phyloP scores from a whole-genome alignment of 2,329 filamentous ascomycete species.

The Cladosporium sp. region DNA sequence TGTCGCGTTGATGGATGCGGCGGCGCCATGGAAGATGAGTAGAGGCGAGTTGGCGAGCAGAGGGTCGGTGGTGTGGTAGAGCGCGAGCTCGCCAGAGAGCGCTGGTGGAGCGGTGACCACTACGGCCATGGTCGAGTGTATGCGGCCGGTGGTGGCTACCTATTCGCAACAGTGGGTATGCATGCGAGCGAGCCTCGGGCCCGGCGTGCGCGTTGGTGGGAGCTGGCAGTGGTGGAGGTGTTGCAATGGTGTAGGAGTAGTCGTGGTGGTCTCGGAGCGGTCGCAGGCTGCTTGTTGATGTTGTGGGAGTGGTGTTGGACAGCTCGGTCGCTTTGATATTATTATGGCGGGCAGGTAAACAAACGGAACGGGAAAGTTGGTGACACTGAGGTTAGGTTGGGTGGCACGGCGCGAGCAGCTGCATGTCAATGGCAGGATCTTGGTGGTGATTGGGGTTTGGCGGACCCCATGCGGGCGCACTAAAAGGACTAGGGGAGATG shows the following conservation, averaged over 20 bases:
- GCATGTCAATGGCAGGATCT: neutral
- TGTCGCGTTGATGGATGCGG: slow-evolving; percentile 74
- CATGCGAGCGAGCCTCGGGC: slow-evolving; percentile 4
- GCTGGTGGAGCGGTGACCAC: slow-evolving; percentile 61
- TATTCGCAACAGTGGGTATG: neutral
- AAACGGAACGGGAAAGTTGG: neutral
- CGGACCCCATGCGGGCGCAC: too few relatives aligned
- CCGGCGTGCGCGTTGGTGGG: neutral
- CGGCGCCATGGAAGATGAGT: slow-evolving; percentile 83
- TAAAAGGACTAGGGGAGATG: too few relatives aligned
- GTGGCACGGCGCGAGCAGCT: neutral
- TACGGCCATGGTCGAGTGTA: slow-evolving; percentile 3
- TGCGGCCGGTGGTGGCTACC: neutral
- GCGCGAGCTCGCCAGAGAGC: slow-evolving; percentile 77
- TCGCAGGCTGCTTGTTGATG: neutral
- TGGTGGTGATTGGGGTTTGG: too few relatives aligned
- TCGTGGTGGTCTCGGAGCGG: neutral
- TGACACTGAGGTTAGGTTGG: too few relatives aligned
- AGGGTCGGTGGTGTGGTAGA: slow-evolving; percentile 86
- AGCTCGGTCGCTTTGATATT: neutral
- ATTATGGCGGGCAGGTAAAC: neutral
- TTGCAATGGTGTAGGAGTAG: neutral
- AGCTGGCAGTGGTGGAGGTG: neutral
- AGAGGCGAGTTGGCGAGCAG: slow-evolving; percentile 76
- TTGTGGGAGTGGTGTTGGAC: neutral